phyloP scores from a whole-genome alignment of 2,329 filamentous ascomycete genomes.

The Pestalotiopsis sp. region DNA sequence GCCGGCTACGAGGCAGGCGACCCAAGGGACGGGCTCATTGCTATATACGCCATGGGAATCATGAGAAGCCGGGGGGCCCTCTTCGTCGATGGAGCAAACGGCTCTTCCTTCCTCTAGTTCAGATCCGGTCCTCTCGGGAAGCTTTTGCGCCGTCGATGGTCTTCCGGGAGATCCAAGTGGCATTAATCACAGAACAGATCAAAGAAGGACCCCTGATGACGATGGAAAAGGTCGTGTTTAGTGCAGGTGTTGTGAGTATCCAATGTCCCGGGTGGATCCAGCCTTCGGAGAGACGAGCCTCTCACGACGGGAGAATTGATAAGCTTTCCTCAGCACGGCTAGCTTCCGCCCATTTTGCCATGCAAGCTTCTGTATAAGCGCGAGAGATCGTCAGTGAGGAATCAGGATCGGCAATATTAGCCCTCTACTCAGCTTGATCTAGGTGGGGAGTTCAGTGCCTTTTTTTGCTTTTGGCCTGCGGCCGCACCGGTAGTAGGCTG shows the following conservation, averaged over 20 bases:
- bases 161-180: neutral
- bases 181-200: neutral
- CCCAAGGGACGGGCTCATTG: neutral
- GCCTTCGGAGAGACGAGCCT: neutral
- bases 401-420: constrained; percentile 10
- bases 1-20: neutral
- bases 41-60: neutral
- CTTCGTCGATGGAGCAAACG: neutral
- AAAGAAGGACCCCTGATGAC: neutral
- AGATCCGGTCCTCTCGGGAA: neutral
- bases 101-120: neutral
- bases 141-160: neutral
- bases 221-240: neutral
- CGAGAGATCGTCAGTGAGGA: neutral
- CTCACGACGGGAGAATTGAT: neutral
- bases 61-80: neutral
- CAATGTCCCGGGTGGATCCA: neutral
- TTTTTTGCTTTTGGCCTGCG: neutral
- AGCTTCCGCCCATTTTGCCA: neutral
- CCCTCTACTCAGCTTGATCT: neutral
- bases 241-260: neutral
- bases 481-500: neutral
- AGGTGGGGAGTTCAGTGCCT: neutral
- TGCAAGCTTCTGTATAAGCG: neutral
- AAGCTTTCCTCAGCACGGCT: constrained; percentile 2